Evolutionary conservation across 176 grass and related monocot genomes (phyloP).

Genomic region (Areca catechu): DNA sequence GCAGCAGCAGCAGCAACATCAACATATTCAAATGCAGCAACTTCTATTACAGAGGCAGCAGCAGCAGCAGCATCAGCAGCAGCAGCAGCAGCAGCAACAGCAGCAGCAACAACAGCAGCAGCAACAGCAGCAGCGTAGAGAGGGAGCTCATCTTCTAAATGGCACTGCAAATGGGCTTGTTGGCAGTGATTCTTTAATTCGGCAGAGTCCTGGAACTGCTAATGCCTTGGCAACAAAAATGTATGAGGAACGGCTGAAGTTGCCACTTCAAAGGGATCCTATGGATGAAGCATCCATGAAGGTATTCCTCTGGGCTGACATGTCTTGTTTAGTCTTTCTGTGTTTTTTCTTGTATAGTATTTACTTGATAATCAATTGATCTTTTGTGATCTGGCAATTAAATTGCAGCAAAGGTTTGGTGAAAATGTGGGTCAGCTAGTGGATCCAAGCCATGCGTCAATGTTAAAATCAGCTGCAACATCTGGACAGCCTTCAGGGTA

Average conservation of each 20-base stretch:
- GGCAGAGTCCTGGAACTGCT: slow-evolving; percentile 51
- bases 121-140: slow-evolving; percentile 47
- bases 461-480: slow-evolving; percentile 80
- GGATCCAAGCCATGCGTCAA: slow-evolving; percentile 65
- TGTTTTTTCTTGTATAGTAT: too few species aligned
- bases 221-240: slow-evolving; percentile 96
- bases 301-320: too few species aligned
- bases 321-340: neutral
- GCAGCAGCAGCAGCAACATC: slow-evolving; percentile 38
- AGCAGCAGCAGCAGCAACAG: slow-evolving; percentile 15
- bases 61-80: too few species aligned
- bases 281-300: too few species aligned
- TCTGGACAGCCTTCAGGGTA: slow-evolving; percentile 89
- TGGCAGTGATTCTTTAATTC: slow-evolving; percentile 54
- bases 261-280: too few species aligned
- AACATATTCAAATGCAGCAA: slow-evolving; percentile 13
- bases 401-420: slow-evolving; percentile 67
- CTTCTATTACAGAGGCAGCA: neutral
- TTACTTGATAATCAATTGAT: neutral
- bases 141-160: slow-evolving; percentile 61
- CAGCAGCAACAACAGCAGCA: slow-evolving; percentile 28
- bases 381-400: neutral
- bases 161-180: slow-evolving; percentile 62
- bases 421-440: slow-evolving; percentile 75
- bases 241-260: slow-evolving; percentile 78